Evolutionary conservation across 1,284 basidiomycete genomes (phyloP), one percentile per base, ranked within the genome.

Genomic region (Mycena sp.): DNA sequence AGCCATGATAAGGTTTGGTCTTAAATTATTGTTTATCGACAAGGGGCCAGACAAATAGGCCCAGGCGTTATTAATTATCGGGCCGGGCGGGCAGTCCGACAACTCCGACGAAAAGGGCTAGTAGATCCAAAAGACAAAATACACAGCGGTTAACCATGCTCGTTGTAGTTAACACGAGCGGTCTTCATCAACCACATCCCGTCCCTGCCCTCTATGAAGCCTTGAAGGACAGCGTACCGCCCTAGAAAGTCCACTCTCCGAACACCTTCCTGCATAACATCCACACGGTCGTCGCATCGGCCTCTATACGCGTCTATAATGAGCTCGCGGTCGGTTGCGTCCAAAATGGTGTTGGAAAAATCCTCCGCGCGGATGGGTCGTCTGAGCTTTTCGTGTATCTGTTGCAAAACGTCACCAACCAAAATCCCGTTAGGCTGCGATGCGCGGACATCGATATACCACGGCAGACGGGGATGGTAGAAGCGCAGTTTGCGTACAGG

Each of bases 121-220:
- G n/a, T n/a, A n/a, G 32, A 35, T 14, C 32, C 7, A 35, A 14
- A 35, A 35, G 32, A 35, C 9, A 14, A 35, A 35, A 35, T 9
- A 9, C 14, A 14, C 9, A 7, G 32, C 7, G 7, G 14, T 35
- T 14, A 53, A 41, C 21, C 51, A 38, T 54, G 49, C 17, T 49
- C 23, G 44, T 53, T 48, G 21, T 41, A 48, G 43, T 17, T 19
- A 17, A 38, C 29, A 2, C 23, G 40, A 14, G 29, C 58, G 35
- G 72, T 74, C 65, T 71, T 73, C 45, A 74, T 72, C 58, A 71
- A 67, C 69, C 70, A 74, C 59, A 69, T 68, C 26, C 73, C 73
- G 4, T 70, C 63, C 40, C 55, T 67, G 6, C 70, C 68, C 43
- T 69, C 67, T 12, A 59, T 37, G 38, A 74, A 65, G 9, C 73